Percentiles rank a stretch among this genome's conserved stretches.
phyloP scores from a whole-genome alignment of 768 basidiomycete genomes.

The Lactarius akahatsu region DNA sequence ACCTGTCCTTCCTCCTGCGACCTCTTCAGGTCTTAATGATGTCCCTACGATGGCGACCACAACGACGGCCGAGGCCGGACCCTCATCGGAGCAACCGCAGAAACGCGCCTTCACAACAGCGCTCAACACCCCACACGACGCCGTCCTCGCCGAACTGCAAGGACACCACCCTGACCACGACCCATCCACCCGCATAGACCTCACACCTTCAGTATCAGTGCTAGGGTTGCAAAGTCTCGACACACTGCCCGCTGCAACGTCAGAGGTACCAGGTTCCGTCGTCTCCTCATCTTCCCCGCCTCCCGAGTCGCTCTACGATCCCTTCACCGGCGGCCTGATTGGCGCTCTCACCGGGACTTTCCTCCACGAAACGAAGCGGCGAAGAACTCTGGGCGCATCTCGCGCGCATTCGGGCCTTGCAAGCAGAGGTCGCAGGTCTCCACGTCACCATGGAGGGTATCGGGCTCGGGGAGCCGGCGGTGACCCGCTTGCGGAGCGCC shows the following conservation, averaged over 20 bases:
- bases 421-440: constrained; percentile 68
- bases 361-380: constrained; percentile 26
- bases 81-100: constrained; percentile 30
- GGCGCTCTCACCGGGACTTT: constrained; percentile 38
- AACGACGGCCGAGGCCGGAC: neutral
- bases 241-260: constrained; percentile 27
- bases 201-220: constrained; percentile 13
- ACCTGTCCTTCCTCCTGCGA: neutral
- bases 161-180: constrained; percentile 32
- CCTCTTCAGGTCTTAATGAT: neutral
- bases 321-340: constrained; percentile 47
- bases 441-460: constrained; percentile 76
- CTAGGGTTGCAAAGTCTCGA: constrained; percentile 15
- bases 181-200: constrained; percentile 25
- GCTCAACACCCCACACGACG: constrained; percentile 61
- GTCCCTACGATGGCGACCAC: neutral
- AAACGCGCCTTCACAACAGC: constrained; percentile 33
- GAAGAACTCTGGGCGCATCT: constrained; percentile 68
- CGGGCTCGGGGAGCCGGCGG: constrained; percentile 35
- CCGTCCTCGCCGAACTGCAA: constrained; percentile 53
- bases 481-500: constrained; percentile 12
- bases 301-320: constrained; percentile 43
- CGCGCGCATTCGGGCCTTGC: constrained; percentile 65
- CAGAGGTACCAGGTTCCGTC: constrained; percentile 25
- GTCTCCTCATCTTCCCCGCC: constrained; percentile 29